These are phyloP conservation scores for Zizania palustris DNA, from an alignment of 202 grass and related monocot genomes.

Conservation along the genomic window DNA sequence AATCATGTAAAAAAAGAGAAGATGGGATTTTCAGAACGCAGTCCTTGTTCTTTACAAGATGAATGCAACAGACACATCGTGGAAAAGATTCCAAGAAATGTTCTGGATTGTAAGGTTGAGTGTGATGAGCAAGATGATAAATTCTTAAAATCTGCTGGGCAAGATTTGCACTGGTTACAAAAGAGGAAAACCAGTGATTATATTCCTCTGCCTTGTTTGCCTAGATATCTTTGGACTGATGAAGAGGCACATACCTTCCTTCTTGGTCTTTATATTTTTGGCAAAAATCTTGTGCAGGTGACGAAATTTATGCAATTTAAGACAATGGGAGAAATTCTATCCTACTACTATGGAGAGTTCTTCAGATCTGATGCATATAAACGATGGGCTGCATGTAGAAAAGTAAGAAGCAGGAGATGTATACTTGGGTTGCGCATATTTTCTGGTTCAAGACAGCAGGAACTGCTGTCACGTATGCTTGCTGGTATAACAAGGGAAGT, in stretches of 20 bases:
- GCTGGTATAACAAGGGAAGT: constrained; percentile 54
- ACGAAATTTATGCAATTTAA: constrained; percentile 61
- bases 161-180: constrained; percentile 38
- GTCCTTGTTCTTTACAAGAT: constrained; percentile 43
- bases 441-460: constrained; percentile 77
- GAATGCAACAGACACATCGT: constrained; percentile 31
- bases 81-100: constrained; percentile 37
- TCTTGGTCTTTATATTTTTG: constrained; percentile 88
- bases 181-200: constrained; percentile 37
- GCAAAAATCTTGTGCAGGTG: constrained; percentile 84
- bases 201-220: constrained; percentile 58
- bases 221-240: constrained; percentile 60
- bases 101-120: constrained; percentile 45
- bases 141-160: constrained; percentile 32
- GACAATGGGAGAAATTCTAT: constrained; percentile 73
- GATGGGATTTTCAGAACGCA: constrained; percentile 31
- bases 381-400: constrained; percentile 72
- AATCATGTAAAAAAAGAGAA: constrained; percentile 38
- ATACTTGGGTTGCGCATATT: constrained; percentile 86
- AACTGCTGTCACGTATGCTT: constrained; percentile 73
- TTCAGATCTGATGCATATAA: constrained; percentile 69
- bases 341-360: constrained; percentile 88
- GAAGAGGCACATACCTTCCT: constrained; percentile 73
- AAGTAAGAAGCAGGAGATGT: constrained; percentile 73
- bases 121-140: constrained; percentile 44